Percentiles rank a stretch among this genome's conserved stretches.
Evolutionary conservation across 2,329 filamentous ascomycete species (phyloP).

Genomic region (Helicocarpus griseus): DNA sequence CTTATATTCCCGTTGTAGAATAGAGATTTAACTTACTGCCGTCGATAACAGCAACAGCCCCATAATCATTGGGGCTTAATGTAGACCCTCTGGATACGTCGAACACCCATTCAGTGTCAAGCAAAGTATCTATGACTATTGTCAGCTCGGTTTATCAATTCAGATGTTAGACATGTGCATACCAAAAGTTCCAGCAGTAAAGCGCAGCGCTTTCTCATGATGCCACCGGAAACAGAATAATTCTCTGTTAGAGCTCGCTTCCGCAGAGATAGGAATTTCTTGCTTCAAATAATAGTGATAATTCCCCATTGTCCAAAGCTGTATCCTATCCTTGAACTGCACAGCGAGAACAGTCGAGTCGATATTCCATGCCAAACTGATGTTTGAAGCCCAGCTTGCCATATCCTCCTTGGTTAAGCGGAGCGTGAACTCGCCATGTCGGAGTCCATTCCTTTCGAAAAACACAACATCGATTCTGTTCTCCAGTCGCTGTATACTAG

Average conservation of each 20-base stretch:
- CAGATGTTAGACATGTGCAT: slow-evolving; percentile 16
- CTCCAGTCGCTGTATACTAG: slow-evolving; percentile 65
- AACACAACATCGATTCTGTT: slow-evolving; percentile 76
- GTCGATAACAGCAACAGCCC: slow-evolving; percentile 74
- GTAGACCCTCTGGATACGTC: slow-evolving; percentile 60
- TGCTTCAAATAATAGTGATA: slow-evolving; percentile 98
- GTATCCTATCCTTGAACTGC: slow-evolving; percentile 61
- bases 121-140: slow-evolving; percentile 34
- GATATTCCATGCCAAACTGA: slow-evolving; percentile 73
- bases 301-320: slow-evolving; percentile 94
- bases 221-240: slow-evolving; percentile 56
- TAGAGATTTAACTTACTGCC: slow-evolving; percentile 44
- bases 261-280: slow-evolving; percentile 50
- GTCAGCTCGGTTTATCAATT: neutral
- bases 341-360: slow-evolving; percentile 88
- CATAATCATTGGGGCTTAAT: slow-evolving; percentile 62
- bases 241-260: slow-evolving; percentile 13
- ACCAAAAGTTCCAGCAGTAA: slow-evolving; percentile 49
- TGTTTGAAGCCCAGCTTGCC: slow-evolving; percentile 44
- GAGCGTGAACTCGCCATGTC: slow-evolving; percentile 90
- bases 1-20: neutral
- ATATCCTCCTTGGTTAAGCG: slow-evolving; percentile 53
- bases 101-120: slow-evolving; percentile 59
- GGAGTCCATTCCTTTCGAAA: slow-evolving; percentile 92
- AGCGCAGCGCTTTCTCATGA: slow-evolving; percentile 66